These are phyloP conservation scores for Fagus crenata DNA, from an alignment of 306 rosid genomes.

Conservation along the genomic window DNA sequence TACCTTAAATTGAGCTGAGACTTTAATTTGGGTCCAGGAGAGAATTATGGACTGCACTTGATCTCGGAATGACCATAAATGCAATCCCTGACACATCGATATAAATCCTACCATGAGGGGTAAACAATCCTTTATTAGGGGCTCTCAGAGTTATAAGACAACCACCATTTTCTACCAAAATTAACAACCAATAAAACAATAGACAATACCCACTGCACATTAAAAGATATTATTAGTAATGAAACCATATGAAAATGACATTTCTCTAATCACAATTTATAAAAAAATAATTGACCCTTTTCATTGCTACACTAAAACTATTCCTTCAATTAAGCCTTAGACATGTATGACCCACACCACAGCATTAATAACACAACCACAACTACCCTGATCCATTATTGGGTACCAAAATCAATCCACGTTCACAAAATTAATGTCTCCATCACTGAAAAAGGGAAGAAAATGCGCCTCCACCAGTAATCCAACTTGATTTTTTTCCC, in stretches of 20 bases:
- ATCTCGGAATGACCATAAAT: neutral
- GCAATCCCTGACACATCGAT: no score
- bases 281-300: no score
- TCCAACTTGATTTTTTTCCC: slow-evolving; percentile 39
- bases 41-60: neutral
- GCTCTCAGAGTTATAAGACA: neutral
- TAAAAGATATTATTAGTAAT: no score
- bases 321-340: neutral
- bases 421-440: slow-evolving; percentile 1
- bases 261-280: no score
- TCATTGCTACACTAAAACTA: no score
- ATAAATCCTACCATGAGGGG: no score
- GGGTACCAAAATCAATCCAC: slow-evolving; percentile 20
- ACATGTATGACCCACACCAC: slow-evolving; percentile 17
- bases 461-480: slow-evolving; percentile 24
- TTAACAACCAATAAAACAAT: neutral
- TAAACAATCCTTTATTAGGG: neutral
- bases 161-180: slow-evolving; percentile 1
- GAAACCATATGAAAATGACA: no score
- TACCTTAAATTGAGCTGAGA: no score
- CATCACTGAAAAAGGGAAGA: neutral
- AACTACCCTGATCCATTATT: slow-evolving; percentile 26
- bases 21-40: no score
- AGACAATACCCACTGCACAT: no score
- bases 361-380: slow-evolving; percentile 13